Base-by-base conservation (phyloP, 495 filamentous ascomycete species). In the Aspergillus nidulans region DNA sequence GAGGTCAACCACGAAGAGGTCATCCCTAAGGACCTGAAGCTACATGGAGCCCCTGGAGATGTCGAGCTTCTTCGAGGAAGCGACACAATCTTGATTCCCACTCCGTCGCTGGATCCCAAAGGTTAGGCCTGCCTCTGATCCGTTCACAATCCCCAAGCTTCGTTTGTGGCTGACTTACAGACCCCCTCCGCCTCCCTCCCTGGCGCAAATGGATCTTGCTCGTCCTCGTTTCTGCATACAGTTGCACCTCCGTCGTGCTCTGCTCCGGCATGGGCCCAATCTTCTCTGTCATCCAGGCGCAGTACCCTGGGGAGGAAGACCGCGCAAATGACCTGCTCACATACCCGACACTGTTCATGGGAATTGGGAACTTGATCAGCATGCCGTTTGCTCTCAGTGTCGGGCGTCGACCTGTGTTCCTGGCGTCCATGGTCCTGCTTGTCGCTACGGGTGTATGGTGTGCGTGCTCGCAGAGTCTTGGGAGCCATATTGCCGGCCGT, bases 301-400 rank as follows among this genome's bases (percentile, higher is more conserved):
- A 45, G 40, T 67, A 67, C 26, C 59, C 59, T 4, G 60, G 58
- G 3, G 30, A 67, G 26, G 52, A 64, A 39, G n/a, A 52, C 1
- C 58, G 55, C 4, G 55, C 55, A 2, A 60, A 56, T 32, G 64
- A 67, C 39, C 59, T 67, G 13, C 24, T 64, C 48, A 64, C 62
- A 0, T 64, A 67, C 30, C 64, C 64, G 21, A 67, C 64, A 0
- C 40, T 67, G 21, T 67, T 67, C 57, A 67, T 67, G 64, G 64
- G 64, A 4, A 36, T 67, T 15, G 64, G 62, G 2, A 67, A 67
- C 41, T 28, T 67, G 0, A 61, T 67, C n/a, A 21, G 59, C 18
- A 64, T 67, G 57, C 64, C 64, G 2, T 56, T 53, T 43, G 64
- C 64, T 0, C 53, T 55, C 39, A 56, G 59, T 6, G 39, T 53